Base-by-base conservation (phyloP, 2,329 filamentous ascomycete species). In the Nakataea oryzae region DNA sequence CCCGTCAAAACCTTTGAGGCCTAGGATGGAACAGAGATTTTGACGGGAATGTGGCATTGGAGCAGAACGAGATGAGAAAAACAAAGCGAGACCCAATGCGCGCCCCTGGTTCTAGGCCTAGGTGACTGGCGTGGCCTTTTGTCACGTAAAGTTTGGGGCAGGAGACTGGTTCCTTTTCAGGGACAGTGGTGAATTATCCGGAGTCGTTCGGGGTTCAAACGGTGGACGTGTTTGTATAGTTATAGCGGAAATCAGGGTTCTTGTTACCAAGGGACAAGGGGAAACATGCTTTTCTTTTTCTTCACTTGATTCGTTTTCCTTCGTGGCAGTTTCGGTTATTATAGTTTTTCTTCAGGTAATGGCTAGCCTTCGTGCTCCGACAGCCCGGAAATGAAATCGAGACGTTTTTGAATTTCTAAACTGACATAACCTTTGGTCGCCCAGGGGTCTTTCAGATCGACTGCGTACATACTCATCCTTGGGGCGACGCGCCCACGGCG, bases 1-100 rank as follows among this genome's bases (percentile, higher is more conserved):
- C 78, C 79, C 62, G 75, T 84, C 65, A 87, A 86, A 74, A 84
- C 76, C 67, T 82, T 79, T 65, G 83, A 86, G 69, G 78, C 80
- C 62, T 85, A 74, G 66, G 61, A 21, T 12, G 58, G 17, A 17
- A n/a, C 41, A 50, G 41, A 24, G 24, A 9, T 17, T 50, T n/a
- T 50, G 21, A 11, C 41, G 4, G 41, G 21, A 50, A 7, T 5
- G 4, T n/a, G 17, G 11, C 17, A 50, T 24, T 17, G 21, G 4
- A 9, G 13, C 41, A 50, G 41, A 50, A n/a, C 21, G 41, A n/a
- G 6, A 3, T 9, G 41, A 47, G 41, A 47, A 47, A 21, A 47
- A 50, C 21, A 47, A 21, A 47, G 24, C 21, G 21, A n/a, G 41
- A 9, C 24, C 4, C 24, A 50, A 50, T 50, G 21, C 24, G 11